Evolutionary conservation across 2,329 filamentous ascomycete species (phyloP).

Genomic region (Orbilia javanica): DNA sequence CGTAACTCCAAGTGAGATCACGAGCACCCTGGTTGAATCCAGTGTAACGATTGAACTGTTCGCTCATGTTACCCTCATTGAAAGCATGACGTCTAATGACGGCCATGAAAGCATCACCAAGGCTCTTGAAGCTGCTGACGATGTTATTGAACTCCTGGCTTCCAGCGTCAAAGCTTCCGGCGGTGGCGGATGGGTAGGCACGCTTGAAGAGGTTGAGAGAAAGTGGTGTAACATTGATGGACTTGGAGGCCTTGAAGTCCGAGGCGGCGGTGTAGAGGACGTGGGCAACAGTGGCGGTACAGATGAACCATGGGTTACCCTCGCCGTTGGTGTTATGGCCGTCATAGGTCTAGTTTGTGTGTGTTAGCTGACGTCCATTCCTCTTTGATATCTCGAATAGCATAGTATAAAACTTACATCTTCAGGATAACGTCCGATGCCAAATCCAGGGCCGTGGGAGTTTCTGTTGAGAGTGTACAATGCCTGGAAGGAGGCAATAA

Average conservation of each 20-base stretch:
- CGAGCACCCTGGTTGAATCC: slow-evolving; percentile 69
- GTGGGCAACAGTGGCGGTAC: slow-evolving; percentile 81
- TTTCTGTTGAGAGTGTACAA: slow-evolving; percentile 78
- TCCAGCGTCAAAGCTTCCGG: slow-evolving; percentile 75
- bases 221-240: slow-evolving; percentile 74
- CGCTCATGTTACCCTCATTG: slow-evolving; percentile 74
- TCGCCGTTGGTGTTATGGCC: slow-evolving; percentile 68
- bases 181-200: slow-evolving; percentile 71
- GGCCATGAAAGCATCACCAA: slow-evolving; percentile 72
- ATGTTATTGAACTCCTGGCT: slow-evolving; percentile 71
- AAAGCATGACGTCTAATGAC: slow-evolving; percentile 69
- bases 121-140: slow-evolving; percentile 73
- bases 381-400: slow-evolving; percentile 72
- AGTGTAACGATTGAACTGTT: slow-evolving; percentile 73
- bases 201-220: slow-evolving; percentile 80
- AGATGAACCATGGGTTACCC: slow-evolving; percentile 83
- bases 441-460: slow-evolving; percentile 70
- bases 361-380: background rate
- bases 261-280: slow-evolving; percentile 82
- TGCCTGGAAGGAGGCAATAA: slow-evolving; percentile 80
- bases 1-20: slow-evolving; percentile 81
- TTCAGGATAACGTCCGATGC: slow-evolving; percentile 77
- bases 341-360: slow-evolving; percentile 77
- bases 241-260: slow-evolving; percentile 75
- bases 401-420: slow-evolving; percentile 74